Conservation (phyloP, 192 early-diverging fungal genomes). For the Entrophospora sp. region DNA sequence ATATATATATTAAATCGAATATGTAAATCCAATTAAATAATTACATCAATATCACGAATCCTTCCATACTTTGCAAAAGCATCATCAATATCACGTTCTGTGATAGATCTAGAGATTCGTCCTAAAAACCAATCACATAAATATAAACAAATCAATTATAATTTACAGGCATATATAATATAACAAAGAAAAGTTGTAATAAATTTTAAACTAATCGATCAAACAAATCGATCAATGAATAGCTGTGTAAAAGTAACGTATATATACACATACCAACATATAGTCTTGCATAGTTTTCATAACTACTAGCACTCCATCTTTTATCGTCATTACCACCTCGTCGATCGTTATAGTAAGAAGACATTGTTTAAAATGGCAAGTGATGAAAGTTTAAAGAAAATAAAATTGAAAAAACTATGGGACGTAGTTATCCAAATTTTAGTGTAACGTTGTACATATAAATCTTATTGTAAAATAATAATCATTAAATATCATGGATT, state of each 20-base stretch:
- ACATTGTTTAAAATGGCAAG: no score
- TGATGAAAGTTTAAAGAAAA: no score
- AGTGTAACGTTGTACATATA: no score
- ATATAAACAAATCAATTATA: neutral
- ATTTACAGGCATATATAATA: neutral
- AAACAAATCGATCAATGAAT: neutral
- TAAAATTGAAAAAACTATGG: no score
- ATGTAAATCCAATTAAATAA: neutral
- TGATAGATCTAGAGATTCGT: neutral
- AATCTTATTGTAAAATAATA: no score
- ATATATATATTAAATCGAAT: neutral
- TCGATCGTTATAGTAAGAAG: neutral
- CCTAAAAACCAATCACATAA: neutral
- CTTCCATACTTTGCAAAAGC: conserved; percentile 12
- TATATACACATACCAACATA: neutral
- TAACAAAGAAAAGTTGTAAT: no score
- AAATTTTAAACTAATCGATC: no score
- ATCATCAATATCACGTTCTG: conserved; percentile 12
- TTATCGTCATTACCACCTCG: neutral
- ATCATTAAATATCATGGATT: no score
- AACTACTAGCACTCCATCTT: neutral
- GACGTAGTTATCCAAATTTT: no score
- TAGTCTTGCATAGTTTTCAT: neutral
- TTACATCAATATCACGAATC: conserved; percentile 16
- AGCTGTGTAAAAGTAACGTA: neutral